phyloP scores from a whole-genome alignment of 2,329 filamentous ascomycete species.

The Cladosporium sp. region DNA sequence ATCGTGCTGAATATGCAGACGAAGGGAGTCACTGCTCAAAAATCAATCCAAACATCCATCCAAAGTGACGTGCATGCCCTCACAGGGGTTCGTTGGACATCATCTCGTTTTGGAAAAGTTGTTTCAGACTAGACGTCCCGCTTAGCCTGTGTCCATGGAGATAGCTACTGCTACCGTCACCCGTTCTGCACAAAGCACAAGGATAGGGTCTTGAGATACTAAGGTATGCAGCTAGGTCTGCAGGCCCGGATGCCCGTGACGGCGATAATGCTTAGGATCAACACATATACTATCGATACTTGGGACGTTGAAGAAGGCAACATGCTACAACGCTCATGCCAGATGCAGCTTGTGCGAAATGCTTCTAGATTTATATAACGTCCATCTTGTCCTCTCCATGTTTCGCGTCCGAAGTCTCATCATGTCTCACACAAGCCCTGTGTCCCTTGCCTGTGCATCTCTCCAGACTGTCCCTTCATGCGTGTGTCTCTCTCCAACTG shows the following conservation, averaged over 20 bases:
- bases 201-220: background rate
- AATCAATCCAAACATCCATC: too few relatives aligned
- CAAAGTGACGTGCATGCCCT: background rate
- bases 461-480: too few relatives aligned
- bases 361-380: too few relatives aligned
- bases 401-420: background rate
- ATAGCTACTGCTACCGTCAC: background rate
- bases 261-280: background rate
- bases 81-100: background rate
- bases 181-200: background rate
- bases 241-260: background rate
- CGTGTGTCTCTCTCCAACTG: slow-evolving; percentile 39
- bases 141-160: background rate
- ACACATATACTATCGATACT: too few relatives aligned
- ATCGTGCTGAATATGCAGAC: too few relatives aligned
- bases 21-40: too few relatives aligned
- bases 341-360: too few relatives aligned
- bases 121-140: background rate
- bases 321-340: too few relatives aligned
- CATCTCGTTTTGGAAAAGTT: background rate
- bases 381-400: background rate
- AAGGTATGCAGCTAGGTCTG: background rate
- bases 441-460: background rate
- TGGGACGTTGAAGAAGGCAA: too few relatives aligned
- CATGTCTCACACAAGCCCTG: background rate